Base-by-base conservation (phyloP, 2,329 filamentous ascomycete genomes). In the Aspergillus intermedius region DNA sequence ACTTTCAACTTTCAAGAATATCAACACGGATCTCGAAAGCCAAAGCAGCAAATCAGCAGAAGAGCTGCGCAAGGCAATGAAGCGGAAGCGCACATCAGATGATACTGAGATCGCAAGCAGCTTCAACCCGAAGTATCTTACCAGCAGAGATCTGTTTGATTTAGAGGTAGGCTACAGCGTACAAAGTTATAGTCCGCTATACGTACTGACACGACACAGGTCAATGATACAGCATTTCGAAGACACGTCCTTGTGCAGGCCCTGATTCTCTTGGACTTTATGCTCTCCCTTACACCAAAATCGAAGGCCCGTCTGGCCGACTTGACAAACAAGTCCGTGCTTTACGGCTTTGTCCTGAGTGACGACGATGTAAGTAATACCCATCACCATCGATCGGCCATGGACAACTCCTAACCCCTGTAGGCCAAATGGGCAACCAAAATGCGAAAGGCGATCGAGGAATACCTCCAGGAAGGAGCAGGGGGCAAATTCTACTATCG, bases 71-170 rank as follows among this genome's bases (percentile, higher is more conserved):
- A 80, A 79, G 54, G 81, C 80, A 4, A 71, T 66, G 25, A 95
- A 91, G 69, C 81, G 88, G 49, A 94, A 91, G 66, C 76, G 79
- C 40, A 76, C 79, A 9, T 77, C 72, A 23, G 77, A 81, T 45
- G 80, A 81, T 6, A 76, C 80, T 44, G 83, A 85, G 52, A 73
- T 84, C 45, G 77, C 83, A 21, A 86, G 82, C 62, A 84, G 81
- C 21, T 97, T 95, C 72, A 98, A 98, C 61, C 91, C 94, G 1
- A 98, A 97, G 65, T 99, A 98, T 65, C 79, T 99, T 15, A 99
- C 93, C n/a, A 97, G 91, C 67, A 81, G 87, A 55, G 94, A 98
- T 65, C 76, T 99, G 1, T 99, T 99, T 68, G 89, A 94, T 60
- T 80, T 98, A 42, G 93, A 98, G 79, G 87, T 89, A 76, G 51